Evolutionary conservation across 169 alveolate genomes (phyloP), one percentile per base, ranked within the genome.

Genomic region (Cryptosporidium baileyi): DNA sequence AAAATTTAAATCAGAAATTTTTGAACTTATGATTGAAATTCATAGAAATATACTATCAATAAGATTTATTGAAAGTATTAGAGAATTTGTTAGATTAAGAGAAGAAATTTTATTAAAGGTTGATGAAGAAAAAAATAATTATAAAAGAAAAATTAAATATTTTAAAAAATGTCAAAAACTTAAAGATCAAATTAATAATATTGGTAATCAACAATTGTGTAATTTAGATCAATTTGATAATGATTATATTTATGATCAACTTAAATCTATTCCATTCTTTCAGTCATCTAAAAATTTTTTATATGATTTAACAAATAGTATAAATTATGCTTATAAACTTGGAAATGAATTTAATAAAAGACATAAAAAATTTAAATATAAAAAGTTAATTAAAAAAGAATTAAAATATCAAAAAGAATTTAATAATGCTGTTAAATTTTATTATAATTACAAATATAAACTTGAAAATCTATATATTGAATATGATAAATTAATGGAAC

Each of bases 401-500:
- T 38, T 17, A 26, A 54, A 40, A 60, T 17, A 15, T 0, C 24
- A 43, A 34, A 38, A 9, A 19, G 6, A 11, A 17, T 1, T 74
- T 9, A n/a, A 34, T 15, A 22, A 6, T 11, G 45, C 85, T 17
- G 32, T 7, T 0, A 32, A n/a, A 13, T 5, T 1, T 19, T 74
- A 30, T 15, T 24, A 3, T 15, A 22, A 57, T 11, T 19, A 36
- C 22, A 30, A 34, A 24, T 6, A 19, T 2, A 34, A 30, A 13
- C 36, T 74, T 6, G 41, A 34, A n/a, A 6, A 51, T 19, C 17
- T 74, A 1, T 74, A 74, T 34, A 7, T 3, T 19, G 67, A 54
- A 24, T 74, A 74, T 13, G 67, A 74, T 40, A 7, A 4, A n/a
- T 24, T 74, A 54, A 74, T 74, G 85, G 43, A 36, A 30, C 85